phyloP scores from a whole-genome alignment of 805 yeast genomes.

The Wickerhamiella australiensis region DNA sequence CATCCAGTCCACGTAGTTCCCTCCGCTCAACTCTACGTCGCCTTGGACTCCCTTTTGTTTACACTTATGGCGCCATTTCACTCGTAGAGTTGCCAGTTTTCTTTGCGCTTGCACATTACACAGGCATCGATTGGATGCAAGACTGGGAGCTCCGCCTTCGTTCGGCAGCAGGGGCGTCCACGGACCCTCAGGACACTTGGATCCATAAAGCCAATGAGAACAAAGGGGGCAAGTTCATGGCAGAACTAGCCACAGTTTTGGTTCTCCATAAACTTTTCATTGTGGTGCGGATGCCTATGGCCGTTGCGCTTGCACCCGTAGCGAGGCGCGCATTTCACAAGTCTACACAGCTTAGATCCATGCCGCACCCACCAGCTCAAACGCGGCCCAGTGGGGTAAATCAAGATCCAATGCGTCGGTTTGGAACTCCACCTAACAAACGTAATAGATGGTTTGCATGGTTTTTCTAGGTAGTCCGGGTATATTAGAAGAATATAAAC shows the following conservation, averaged over 20 bases:
- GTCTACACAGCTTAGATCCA: not conserved
- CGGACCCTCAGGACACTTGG: not conserved
- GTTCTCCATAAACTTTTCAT: conserved; percentile 7
- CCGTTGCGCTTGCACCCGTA: not conserved
- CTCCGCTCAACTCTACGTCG: not conserved
- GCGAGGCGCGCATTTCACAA: not conserved
- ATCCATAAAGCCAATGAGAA: not conserved
- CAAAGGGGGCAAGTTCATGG: not conserved
- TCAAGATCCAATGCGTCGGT: not conserved
- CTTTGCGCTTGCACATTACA: not conserved
- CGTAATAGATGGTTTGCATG: conserved; percentile 5
- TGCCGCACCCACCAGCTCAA: too few relatives aligned
- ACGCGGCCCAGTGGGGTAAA: too few relatives aligned
- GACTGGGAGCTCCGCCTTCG: not conserved
- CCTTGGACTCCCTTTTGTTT: not conserved
- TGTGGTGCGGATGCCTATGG: not conserved
- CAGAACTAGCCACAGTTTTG: conserved; percentile 3
- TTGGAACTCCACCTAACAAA: conserved; percentile 3
- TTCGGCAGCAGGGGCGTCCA: not conserved
- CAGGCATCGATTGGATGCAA: conserved; percentile 1
- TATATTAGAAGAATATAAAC: not conserved
- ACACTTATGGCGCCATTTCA: conserved; percentile 4
- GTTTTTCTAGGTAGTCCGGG: conserved; percentile 1
- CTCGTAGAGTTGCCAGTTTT: conserved; percentile 6
- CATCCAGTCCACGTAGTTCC: not conserved